Percentiles rank a stretch among this genome's conserved stretches.
Conservation (phyloP, 345 rosid species). For the Ceriops decandra region DNA sequence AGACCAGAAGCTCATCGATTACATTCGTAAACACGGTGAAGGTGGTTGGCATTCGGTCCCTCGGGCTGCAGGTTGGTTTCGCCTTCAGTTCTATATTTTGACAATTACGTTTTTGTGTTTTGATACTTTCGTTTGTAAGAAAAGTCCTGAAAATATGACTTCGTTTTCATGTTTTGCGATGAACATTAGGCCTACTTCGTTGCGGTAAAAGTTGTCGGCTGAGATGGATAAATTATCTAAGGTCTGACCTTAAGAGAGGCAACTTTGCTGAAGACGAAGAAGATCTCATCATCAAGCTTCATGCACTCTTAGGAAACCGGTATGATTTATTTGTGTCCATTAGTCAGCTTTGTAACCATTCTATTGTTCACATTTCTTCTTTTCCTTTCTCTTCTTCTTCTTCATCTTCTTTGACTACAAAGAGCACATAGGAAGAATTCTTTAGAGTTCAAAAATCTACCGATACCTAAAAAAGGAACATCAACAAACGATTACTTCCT, state of each 20-base stretch:
- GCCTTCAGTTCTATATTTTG: neutral
- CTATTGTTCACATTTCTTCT: no score
- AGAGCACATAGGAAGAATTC: no score
- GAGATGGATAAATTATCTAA: conserved; percentile 52
- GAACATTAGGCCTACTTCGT: conserved; percentile 44
- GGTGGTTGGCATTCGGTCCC: conserved; percentile 17
- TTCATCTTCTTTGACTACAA: no score
- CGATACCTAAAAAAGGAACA: no score
- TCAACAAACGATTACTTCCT: no score
- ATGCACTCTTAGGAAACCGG: conserved; percentile 83
- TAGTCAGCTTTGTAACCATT: no score
- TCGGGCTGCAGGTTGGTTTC: conserved; percentile 42
- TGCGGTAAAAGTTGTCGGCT: conserved; percentile 57
- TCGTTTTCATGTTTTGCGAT: neutral
- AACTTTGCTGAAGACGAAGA: conserved; percentile 81
- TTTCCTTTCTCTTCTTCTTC: neutral
- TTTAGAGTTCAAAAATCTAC: no score
- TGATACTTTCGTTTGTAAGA: neutral
- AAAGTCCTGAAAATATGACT: neutral
- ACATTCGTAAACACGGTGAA: conserved; percentile 15
- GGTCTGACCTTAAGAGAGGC: conserved; percentile 57
- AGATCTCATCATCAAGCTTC: conserved; percentile 88
- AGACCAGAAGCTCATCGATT: conserved; percentile 10
- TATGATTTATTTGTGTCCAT: conserved; percentile 2
- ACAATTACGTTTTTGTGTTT: neutral